phyloP scores from a whole-genome alignment of 2,329 filamentous ascomycete genomes.

The Aspergillus quadricinctus region DNA sequence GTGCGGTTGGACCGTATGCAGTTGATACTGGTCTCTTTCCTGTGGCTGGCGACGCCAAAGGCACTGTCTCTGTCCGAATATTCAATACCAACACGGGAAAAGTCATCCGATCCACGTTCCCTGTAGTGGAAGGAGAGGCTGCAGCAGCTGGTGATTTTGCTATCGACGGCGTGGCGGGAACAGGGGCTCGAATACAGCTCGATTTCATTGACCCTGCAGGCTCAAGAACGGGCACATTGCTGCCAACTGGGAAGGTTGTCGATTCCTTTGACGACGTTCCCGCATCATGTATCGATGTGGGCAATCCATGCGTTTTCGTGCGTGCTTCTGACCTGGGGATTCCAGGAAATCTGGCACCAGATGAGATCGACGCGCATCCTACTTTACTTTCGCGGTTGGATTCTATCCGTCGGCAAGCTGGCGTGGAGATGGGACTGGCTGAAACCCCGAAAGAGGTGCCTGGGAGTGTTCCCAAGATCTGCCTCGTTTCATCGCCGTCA shows the following conservation, averaged over 20 bases:
- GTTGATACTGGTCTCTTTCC: constrained; percentile 51
- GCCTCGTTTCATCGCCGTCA: constrained; percentile 44
- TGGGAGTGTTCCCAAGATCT: constrained; percentile 60
- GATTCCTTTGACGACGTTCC: constrained; percentile 50
- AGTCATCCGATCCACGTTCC: constrained; percentile 56
- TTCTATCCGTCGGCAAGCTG: constrained; percentile 53
- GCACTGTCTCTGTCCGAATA: constrained; percentile 50
- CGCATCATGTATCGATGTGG: constrained; percentile 59
- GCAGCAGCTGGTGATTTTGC: constrained; percentile 51
- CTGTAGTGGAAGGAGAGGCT: constrained; percentile 47
- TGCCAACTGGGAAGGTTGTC: constrained; percentile 55
- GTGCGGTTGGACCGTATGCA: constrained; percentile 62
- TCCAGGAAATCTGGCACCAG: constrained; percentile 45
- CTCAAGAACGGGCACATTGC: constrained; percentile 57
- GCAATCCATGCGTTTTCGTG: constrained; percentile 62
- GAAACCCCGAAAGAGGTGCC: constrained; percentile 42
- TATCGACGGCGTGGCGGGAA: constrained; percentile 62
- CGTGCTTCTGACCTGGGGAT: constrained; percentile 49
- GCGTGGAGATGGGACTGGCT: constrained; percentile 59
- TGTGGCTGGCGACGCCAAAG: constrained; percentile 17
- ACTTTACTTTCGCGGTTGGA: constrained; percentile 48
- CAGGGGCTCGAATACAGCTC: constrained; percentile 53
- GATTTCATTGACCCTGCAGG: constrained; percentile 61
- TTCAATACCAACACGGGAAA: constrained; percentile 70
- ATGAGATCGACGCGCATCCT: constrained; percentile 47